Evolutionary conservation across 441 rosid species (phyloP).

Genomic region (Gossypium davidsonii): DNA sequence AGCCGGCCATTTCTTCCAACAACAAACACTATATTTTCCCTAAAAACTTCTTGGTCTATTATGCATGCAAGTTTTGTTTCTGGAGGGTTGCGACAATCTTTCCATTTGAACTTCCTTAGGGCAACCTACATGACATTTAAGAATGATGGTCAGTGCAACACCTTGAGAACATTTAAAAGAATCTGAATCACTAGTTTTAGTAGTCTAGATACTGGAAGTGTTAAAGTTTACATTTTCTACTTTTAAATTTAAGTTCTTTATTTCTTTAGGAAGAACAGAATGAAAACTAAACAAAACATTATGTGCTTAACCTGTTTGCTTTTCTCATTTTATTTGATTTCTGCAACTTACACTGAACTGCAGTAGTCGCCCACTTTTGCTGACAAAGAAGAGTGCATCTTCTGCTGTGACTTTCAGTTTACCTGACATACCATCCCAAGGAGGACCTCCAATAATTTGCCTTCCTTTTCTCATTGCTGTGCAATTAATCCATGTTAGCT

Average conservation of each 20-base stretch:
- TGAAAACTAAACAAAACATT: neutral
- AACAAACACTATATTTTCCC: constrained; percentile 48
- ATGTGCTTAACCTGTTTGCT: neutral
- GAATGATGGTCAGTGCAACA: neutral
- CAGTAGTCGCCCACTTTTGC: constrained; percentile 54
- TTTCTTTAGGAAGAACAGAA: neutral
- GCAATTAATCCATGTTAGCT: constrained; percentile 55
- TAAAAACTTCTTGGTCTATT: constrained; percentile 56
- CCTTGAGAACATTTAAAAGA: neutral
- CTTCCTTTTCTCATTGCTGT: constrained; percentile 52
- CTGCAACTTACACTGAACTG: constrained; percentile 57
- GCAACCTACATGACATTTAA: constrained; percentile 40
- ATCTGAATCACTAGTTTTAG: neutral
- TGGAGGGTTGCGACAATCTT: constrained; percentile 53
- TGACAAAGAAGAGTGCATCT: constrained; percentile 60
- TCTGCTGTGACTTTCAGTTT: constrained; percentile 43
- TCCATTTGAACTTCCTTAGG: constrained; percentile 56
- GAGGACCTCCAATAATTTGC: constrained; percentile 55
- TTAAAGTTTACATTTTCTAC: too few relatives aligned
- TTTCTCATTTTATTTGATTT: constrained; percentile 13
- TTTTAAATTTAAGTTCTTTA: neutral
- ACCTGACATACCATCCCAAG: constrained; percentile 41
- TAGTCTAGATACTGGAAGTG: neutral
- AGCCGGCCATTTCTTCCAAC: constrained; percentile 44
- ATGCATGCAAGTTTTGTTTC: constrained; percentile 50